phyloP scores from a whole-genome alignment of 169 alveolate species.

The Plasmodium blacklocki region DNA sequence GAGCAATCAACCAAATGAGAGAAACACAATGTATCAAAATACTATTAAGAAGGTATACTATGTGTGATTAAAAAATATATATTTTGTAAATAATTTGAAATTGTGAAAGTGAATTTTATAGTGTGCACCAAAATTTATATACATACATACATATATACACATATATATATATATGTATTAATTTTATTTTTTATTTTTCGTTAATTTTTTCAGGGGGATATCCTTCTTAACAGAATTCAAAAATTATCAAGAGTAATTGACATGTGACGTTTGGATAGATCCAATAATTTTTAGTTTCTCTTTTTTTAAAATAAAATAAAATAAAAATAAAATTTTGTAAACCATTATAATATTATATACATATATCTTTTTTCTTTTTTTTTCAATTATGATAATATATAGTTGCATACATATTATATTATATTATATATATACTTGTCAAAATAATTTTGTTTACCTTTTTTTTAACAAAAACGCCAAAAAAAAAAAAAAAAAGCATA shows the following conservation, averaged over 20 bases:
- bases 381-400: background rate
- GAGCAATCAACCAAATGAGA: conserved; percentile 91
- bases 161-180: background rate
- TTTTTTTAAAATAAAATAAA: background rate
- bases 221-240: conserved; percentile 93
- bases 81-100: background rate
- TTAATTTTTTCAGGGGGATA: conserved; percentile 87
- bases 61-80: background rate
- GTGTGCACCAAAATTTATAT: background rate
- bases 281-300: background rate
- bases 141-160: background rate
- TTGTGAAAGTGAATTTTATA: background rate
- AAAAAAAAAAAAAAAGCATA: too few relatives aligned
- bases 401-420: background rate
- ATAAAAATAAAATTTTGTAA: too few relatives aligned
- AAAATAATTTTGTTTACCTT: too few relatives aligned
- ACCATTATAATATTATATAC: too few relatives aligned
- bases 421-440: too few relatives aligned
- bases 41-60: conserved; percentile 87
- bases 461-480: too few relatives aligned
- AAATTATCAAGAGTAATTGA: conserved; percentile 94
- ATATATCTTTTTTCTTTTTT: background rate
- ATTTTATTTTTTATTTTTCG: conserved; percentile 4
- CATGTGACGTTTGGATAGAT: conserved; percentile 81
- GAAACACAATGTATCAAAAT: conserved; percentile 89